A percentile compares a stretch with the other conserved stretches of the same genome.
phyloP scores from a whole-genome alignment of 208 protist genomes.

The Leishmania major region DNA sequence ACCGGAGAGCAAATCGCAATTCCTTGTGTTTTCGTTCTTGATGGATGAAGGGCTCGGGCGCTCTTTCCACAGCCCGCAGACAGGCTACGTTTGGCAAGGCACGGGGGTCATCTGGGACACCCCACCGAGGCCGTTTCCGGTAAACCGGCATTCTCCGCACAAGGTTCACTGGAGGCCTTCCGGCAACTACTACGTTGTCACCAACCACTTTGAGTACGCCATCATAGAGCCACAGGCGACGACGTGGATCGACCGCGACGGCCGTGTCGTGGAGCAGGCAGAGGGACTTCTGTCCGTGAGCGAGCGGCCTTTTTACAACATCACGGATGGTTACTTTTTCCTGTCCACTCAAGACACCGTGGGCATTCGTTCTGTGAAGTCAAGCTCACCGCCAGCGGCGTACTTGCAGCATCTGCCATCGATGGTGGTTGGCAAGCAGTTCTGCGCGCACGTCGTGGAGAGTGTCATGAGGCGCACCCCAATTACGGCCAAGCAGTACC shows the following conservation, averaged over 20 bases:
- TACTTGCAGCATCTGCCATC: conserved; percentile 30
- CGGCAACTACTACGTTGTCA: conserved; percentile 64
- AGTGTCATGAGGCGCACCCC: conserved; percentile 1
- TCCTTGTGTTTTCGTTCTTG: conserved; percentile 60
- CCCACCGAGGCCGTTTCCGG: conserved; percentile 38
- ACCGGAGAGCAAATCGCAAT: conserved; percentile 32
- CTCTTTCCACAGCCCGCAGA: conserved; percentile 50
- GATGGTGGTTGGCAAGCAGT: conserved; percentile 27
- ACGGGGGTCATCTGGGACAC: conserved; percentile 44
- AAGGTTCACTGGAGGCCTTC: conserved; percentile 45
- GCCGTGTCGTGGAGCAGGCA: conserved; percentile 72
- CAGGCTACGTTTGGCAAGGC: conserved; percentile 53
- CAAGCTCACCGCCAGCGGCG: conserved; percentile 27
- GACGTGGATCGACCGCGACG: conserved; percentile 77
- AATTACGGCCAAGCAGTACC: conserved; percentile 28
- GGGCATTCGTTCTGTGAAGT: conserved; percentile 28
- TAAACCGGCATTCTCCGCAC: conserved; percentile 15
- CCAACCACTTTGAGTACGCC: conserved; percentile 73
- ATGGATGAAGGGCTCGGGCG: conserved; percentile 77
- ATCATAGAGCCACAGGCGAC: conserved; percentile 70
- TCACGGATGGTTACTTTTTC: conserved; percentile 51
- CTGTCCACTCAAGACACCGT: conserved; percentile 48
- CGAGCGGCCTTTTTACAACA: conserved; percentile 39
- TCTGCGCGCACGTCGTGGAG: conserved; percentile 30
- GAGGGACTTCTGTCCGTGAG: conserved; percentile 31